Base-by-base conservation (phyloP, 495 filamentous ascomycete genomes). In the Pseudoneurospora amorphoporcata region DNA sequence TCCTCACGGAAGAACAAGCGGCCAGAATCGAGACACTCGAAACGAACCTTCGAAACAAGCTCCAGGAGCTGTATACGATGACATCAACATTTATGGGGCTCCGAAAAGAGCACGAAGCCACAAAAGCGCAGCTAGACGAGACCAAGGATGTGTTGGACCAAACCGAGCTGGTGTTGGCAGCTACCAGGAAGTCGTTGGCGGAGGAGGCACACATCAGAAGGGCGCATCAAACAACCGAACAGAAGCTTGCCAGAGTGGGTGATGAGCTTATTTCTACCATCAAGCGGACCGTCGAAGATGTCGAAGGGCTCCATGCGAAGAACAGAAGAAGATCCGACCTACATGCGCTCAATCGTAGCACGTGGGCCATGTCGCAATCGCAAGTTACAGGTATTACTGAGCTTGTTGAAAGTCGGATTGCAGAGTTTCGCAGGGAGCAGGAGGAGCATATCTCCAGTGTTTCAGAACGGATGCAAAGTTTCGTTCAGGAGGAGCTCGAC, bases 21-120 rank as follows among this genome's bases (percentile, higher is more conserved):
- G 92, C 94, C 74, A 94, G 92, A 80, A 96, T 98, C 68, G 95
- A 96, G 76, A 91, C 93, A 0, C 92, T 98, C 84, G 95, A 98
- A 76, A 87, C 87, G 35, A 96, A 93, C 73, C 85, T 98, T 19
- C 88, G 92, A 19, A 94, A 97, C 81, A 97, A 97, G 75, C 90
- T 94, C 1, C 92, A 98, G 76, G 93, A 99, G 78, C 86, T 98
- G 8, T 94, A 97, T 78, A 85, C 89, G 1, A 82, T 97, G 19
- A 97, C 93, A 8, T 91, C 89, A 32, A 94, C 89, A 74, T 95
- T 98, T 79, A 94, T 92, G 77, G 87, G 85, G 3, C 81, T 98
- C 73, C 96, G 93, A 80, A 92, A 94, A 70, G 93, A 98, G 68
- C 90, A 94, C 72, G 94, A 98, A 71, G 83, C 85, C 23, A 94